Base-by-base conservation (phyloP, 116 monocot genomes). In the Iris pallida region DNA sequence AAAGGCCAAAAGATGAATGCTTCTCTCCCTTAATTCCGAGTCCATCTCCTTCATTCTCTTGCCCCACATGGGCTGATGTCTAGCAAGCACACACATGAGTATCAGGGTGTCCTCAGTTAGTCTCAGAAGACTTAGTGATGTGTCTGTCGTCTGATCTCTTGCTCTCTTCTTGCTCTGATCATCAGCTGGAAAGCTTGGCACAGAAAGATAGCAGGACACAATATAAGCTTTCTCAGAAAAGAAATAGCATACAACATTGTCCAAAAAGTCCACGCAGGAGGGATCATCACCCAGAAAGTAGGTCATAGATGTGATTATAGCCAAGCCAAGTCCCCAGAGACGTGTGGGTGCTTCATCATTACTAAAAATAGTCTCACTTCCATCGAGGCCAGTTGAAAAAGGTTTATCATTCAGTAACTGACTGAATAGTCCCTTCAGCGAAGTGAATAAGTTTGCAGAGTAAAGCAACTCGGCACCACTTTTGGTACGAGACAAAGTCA, bases 1-100 rank as follows among this genome's bases (percentile, higher is more conserved):
- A 58, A 92, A 89, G 16, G 97, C 90, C 68, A 98, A 59, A 53
- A 98, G 72, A 78, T 90, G 97, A 66, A 98, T 92, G 51, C 79
- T 45, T 43, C 53, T 78, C 66, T 98, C 90, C 59, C 79, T 90
- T n/a, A 98, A 54, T 17, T 86, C 78, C 20, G 83, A 75, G 58
- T 82, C 80, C 46, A 83, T 76, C 69, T 78, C 83, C 64, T 80
- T 82, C 87, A 83, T 79, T 17, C 70, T 76, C 57, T 59, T 86
- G 17, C 55, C 66, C 81, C 87, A 81, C 42, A 83, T 75, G 8
- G 68, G 43, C 16, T 76, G 82, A 76, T 85, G 78, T 69, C 76
- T 80, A 12, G 80, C 81, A 72, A 97, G 78, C 51, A 75, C 66
- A 69, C 92, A 90, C 42, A 93, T 65, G 63, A 97, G 81, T 59